phyloP scores from a whole-genome alignment of 371 early-diverging fungal species.

The Capillidium heterosporum region DNA sequence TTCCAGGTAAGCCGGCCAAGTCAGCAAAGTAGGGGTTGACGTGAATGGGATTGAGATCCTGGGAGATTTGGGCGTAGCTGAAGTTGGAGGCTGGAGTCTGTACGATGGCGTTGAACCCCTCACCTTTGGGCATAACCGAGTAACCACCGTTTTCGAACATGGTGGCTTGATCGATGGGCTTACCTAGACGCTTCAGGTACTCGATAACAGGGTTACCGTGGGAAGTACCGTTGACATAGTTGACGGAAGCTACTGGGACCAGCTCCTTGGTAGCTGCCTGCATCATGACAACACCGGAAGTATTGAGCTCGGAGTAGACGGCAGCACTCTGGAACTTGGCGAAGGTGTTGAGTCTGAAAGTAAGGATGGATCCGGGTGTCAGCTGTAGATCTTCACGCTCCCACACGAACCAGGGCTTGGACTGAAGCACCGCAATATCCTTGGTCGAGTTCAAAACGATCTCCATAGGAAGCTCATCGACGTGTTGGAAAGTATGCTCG shows the following conservation, averaged over 20 bases:
- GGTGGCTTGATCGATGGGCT: constrained; percentile 61
- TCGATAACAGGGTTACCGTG: constrained; percentile 71
- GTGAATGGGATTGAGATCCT: constrained; percentile 92
- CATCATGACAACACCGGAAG: constrained; percentile 63
- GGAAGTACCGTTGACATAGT: constrained; percentile 49
- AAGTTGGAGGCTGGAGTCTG: constrained; percentile 64
- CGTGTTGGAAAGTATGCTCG: constrained; percentile 66
- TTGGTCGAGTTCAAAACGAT: constrained; percentile 52
- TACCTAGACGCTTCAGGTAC: constrained; percentile 59
- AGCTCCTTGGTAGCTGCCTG: constrained; percentile 68
- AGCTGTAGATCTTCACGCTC: constrained; percentile 40
- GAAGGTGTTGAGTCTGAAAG: constrained; percentile 68
- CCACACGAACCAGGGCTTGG: constrained; percentile 83
- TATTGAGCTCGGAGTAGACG: constrained; percentile 44
- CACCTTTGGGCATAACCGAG: constrained; percentile 72
- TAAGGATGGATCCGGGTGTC: constrained; percentile 46
- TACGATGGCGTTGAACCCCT: constrained; percentile 61
- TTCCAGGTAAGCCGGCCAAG: constrained; percentile 76
- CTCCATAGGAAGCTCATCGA: constrained; percentile 63
- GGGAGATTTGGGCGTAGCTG: constrained; percentile 74
- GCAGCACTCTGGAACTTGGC: constrained; percentile 57
- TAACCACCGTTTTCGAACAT: constrained; percentile 79
- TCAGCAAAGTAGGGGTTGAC: constrained; percentile 92
- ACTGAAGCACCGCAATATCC: constrained; percentile 72
- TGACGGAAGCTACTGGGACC: constrained; percentile 64